phyloP scores from a whole-genome alignment of 768 basidiomycete genomes.

The Termitomyces sp. region DNA sequence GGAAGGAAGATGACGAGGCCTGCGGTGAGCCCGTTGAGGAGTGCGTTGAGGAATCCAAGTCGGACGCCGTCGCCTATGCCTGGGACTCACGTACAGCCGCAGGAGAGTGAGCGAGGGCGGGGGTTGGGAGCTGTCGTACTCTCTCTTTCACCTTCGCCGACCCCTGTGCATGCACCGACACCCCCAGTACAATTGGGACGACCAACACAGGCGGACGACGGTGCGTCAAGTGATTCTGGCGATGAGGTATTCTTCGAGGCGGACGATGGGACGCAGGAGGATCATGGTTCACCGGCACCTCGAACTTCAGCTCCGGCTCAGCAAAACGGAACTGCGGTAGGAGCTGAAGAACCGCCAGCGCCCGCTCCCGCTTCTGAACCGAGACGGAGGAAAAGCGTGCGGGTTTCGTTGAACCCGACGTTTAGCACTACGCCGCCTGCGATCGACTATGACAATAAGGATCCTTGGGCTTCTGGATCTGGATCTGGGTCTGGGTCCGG shows the following conservation, averaged over 20 bases:
- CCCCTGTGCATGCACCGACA: neutral
- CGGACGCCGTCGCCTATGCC: constrained; percentile 48
- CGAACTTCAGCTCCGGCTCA: neutral
- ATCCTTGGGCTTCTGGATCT: neutral
- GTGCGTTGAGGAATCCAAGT: constrained; percentile 57
- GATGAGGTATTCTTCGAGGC: constrained; percentile 46
- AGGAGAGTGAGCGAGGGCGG: constrained; percentile 19
- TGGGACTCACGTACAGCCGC: neutral
- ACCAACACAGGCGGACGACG: constrained; percentile 16
- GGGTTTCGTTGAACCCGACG: constrained; percentile 75
- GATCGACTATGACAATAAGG: constrained; percentile 42
- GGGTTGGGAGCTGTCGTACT: constrained; percentile 16
- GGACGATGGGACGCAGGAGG: constrained; percentile 9
- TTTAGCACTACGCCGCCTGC: constrained; percentile 74
- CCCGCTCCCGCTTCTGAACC: constrained; percentile 21
- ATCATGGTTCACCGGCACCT: neutral
- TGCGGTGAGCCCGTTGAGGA: constrained; percentile 53
- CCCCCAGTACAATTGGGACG: neutral
- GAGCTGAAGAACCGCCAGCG: neutral
- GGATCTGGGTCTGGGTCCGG: no score
- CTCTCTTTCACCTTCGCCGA: neutral
- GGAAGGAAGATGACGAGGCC: constrained; percentile 22
- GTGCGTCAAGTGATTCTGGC: constrained; percentile 52
- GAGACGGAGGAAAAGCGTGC: constrained; percentile 65
- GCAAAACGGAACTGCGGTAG: neutral